Evolutionary conservation across 345 rosid species (phyloP), one percentile per base, ranked within the genome.

Genomic region (Eutrema yunnanense): DNA sequence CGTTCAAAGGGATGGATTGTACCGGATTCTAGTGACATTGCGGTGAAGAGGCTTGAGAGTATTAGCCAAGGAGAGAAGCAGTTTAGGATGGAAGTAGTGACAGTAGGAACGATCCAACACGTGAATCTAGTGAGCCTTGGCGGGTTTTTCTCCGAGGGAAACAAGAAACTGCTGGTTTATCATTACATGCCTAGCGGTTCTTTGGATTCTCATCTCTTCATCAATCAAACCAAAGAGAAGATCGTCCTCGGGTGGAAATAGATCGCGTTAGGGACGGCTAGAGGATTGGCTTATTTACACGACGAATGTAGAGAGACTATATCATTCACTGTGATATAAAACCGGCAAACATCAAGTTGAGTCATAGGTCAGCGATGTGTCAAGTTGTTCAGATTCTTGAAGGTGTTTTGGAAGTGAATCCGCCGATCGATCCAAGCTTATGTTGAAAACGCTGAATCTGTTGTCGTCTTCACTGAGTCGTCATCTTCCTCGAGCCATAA

Each of bases 31-130:
- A 80, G 78, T 64, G 77, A 71, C 65, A 75, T 92, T 54, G 97
- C 92, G 1, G 93, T 85, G 78, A 92, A 92, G 83, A 86, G 81
- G 84, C 96, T 92, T 6, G 88, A 89, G 54, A 47, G 92, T 75
- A 68, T 89, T 52, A 78, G 77, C 70, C 97, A 89, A 79, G 96
- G 96, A 5, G 97, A 92, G 84, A 89, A 92, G 85, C 96, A 92
- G 67, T 92, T 92, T 79, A 77, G 93, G 11, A 71, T 86, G 0
- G 96, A 89, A 74, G 91, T 89, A 37, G 77, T 82, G 72, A 89
- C 92, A 0, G 85, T 86, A 27, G 96, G 96, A 47, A 85, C 85
- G 10, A 80, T 91, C 73, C 96, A 91, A 33, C 96, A 89, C 47
- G 85, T 88, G 42, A 89, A 86, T 76, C 93, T 91, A 4, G 87